phyloP scores from a whole-genome alignment of 371 early-diverging fungal genomes.

The Mucor indicus region DNA sequence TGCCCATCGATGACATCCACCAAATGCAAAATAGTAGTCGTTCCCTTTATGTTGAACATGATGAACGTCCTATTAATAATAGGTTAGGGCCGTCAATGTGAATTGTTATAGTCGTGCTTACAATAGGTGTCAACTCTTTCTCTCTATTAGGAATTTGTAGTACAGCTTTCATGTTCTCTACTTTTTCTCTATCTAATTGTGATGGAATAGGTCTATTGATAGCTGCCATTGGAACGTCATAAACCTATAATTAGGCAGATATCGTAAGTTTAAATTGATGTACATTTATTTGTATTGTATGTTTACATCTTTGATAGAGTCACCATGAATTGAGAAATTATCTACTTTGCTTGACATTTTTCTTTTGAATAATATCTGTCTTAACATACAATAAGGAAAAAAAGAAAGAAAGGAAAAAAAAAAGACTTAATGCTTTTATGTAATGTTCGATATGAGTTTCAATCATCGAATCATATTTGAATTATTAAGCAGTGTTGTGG shows the following conservation, averaged over 20 bases:
- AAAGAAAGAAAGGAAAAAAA: slow-evolving; percentile 1
- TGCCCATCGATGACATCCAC: slow-evolving; percentile 52
- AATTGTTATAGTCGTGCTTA: slow-evolving; percentile 8
- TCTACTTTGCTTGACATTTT: slow-evolving; percentile 21
- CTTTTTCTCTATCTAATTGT: slow-evolving; percentile 38
- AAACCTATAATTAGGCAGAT: slow-evolving; percentile 11
- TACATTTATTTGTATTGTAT: not conserved
- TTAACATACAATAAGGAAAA: not conserved
- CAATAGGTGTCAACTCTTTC: slow-evolving; percentile 45
- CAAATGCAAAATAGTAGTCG: slow-evolving; percentile 51
- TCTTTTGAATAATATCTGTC: not conserved
- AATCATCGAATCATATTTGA: no score
- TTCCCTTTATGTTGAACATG: slow-evolving; percentile 36
- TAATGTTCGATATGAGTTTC: no score
- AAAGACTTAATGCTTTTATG: not conserved
- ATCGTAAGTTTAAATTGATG: not conserved
- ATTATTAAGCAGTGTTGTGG: no score
- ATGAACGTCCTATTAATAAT: slow-evolving; percentile 30
- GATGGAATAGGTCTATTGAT: slow-evolving; percentile 47
- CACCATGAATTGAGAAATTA: slow-evolving; percentile 45
- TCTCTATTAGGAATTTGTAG: slow-evolving; percentile 25
- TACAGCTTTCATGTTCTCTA: slow-evolving; percentile 33
- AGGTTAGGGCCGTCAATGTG: no score
- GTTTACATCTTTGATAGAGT: slow-evolving; percentile 28
- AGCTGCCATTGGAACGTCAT: slow-evolving; percentile 41